Evolutionary conservation across 148 eudicot genomes (phyloP), one percentile per base, ranked within the genome.

Genomic region (Arbutus unedo): DNA sequence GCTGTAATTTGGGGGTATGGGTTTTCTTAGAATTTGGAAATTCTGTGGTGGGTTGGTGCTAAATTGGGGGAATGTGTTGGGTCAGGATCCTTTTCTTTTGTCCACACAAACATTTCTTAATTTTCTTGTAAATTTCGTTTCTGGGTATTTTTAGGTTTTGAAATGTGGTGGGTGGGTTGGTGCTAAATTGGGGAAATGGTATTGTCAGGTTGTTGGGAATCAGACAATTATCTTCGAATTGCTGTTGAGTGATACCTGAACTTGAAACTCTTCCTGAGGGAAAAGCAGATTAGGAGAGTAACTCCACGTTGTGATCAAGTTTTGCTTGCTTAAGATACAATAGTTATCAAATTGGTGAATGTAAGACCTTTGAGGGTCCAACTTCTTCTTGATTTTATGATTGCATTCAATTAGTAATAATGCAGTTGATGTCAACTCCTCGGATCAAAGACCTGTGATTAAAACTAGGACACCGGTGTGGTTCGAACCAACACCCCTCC

Each of bases 111-210:
- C 9, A 15, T 66, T 66, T 66, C 43, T 66, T 66, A 43, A 66
- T 76, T 66, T 18, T 50, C 21, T 18, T 74, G 18, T 70, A 48
- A 43, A 54, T 89, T 84, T 57, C 81, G 71, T 21, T 85, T 83
- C 48, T 87, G 86, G 83, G 75, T 83, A 53, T 44, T 31, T 5
- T 51, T 44, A 53, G 15, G 38, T 80, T 86, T 56, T 13, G 77
- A 55, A 48, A 57, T 45, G 3, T 77, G 85, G 55, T 81, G 44
- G 44, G 53, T 82, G 83, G 87, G 87, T 85, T 78, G 76, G 55
- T 80, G 41, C 31, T 77, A 25, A 80, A 64, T 71, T 54, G 41
- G 55, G 44, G 5, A 64, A 57, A 79, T 60, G 23, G 11, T 80
- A 48, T 51, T 67, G 53, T 1, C 47, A 77, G 79, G 50, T n/a